Evolutionary conservation across 2,329 filamentous ascomycete species (phyloP).

Genomic region (Scorias spongiosa): DNA sequence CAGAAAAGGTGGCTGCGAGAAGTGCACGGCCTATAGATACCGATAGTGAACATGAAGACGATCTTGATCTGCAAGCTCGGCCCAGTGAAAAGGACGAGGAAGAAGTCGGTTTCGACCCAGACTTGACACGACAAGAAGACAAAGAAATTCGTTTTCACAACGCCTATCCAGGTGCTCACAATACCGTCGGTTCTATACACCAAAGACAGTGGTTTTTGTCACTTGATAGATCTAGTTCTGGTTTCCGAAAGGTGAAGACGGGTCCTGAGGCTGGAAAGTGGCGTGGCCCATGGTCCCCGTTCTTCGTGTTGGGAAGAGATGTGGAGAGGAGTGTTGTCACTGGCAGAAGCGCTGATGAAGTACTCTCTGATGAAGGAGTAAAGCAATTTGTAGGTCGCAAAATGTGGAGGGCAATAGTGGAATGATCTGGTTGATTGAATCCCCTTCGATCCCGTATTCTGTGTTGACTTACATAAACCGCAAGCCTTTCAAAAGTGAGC

Average conservation of each 20-base stretch:
- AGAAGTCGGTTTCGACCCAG: conserved; percentile 13
- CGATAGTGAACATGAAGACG: conserved; percentile 8
- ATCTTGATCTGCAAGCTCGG: neutral
- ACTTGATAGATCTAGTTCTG: conserved; percentile 44
- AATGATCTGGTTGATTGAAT: conserved; percentile 8
- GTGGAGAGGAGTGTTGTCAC: conserved; percentile 53
- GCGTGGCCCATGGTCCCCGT: conserved; percentile 36
- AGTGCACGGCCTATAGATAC: conserved; percentile 1
- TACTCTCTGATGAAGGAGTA: conserved; percentile 47
- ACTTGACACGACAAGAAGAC: conserved; percentile 25
- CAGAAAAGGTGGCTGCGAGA: conserved; percentile 4
- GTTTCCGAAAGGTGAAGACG: conserved; percentile 32
- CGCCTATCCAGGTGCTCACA: conserved; percentile 50
- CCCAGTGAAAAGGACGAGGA: conserved; percentile 6
- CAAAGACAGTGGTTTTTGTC: conserved; percentile 53
- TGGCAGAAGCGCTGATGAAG: conserved; percentile 41
- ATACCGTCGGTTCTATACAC: conserved; percentile 51
- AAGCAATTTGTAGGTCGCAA: conserved; percentile 40
- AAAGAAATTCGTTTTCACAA: conserved; percentile 43
- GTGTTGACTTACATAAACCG: no score
- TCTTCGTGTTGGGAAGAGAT: conserved; percentile 46
- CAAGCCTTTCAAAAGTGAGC: no score
- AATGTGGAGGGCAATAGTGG: conserved; percentile 38
- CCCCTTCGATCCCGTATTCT: no score
- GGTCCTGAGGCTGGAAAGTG: conserved; percentile 15